Evolutionary conservation across 2,329 filamentous ascomycete genomes (phyloP).

Genomic region (Ophiostoma pallidulum): DNA sequence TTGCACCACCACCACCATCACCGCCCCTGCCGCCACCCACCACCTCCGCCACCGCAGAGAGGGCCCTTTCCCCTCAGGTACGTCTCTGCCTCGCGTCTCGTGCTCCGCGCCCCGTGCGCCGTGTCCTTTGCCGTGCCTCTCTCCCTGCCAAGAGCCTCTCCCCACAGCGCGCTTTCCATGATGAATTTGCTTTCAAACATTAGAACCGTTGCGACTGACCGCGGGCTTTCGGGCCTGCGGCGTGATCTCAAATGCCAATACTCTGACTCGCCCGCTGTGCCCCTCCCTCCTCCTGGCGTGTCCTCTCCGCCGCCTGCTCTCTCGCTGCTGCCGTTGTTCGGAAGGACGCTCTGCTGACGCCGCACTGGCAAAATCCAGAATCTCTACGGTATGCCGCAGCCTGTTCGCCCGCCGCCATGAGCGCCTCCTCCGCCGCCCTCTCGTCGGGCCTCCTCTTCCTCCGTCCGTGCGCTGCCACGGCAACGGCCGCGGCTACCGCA

Average conservation of each 20-base stretch:
- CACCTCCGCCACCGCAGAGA: neutral
- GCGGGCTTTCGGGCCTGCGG: constrained; percentile 31
- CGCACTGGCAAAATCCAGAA: too few species aligned
- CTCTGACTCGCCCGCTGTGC: constrained; percentile 26
- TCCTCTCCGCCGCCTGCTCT: neutral
- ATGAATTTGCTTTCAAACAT: constrained; percentile 40
- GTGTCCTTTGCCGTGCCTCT: too few species aligned
- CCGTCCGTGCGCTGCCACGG: constrained; percentile 40
- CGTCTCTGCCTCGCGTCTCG: too few species aligned
- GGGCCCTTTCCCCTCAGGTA: too few species aligned
- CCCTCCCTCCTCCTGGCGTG: too few species aligned
- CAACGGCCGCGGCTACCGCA: neutral
- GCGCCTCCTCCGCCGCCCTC: constrained; percentile 16
- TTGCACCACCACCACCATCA: too few species aligned
- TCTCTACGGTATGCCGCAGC: neutral
- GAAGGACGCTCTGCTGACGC: neutral
- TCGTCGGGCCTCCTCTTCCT: constrained; percentile 38
- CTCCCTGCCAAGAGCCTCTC: too few species aligned
- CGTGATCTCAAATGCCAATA: constrained; percentile 44
- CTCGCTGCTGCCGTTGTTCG: neutral
- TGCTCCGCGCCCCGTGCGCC: too few species aligned
- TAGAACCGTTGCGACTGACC: constrained; percentile 54
- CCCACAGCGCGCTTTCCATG: constrained; percentile 23
- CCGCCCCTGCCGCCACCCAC: too few species aligned
- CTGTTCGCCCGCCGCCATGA: constrained; percentile 8